phyloP scores from a whole-genome alignment of 768 basidiomycete species.

The Ramaria sp. region DNA sequence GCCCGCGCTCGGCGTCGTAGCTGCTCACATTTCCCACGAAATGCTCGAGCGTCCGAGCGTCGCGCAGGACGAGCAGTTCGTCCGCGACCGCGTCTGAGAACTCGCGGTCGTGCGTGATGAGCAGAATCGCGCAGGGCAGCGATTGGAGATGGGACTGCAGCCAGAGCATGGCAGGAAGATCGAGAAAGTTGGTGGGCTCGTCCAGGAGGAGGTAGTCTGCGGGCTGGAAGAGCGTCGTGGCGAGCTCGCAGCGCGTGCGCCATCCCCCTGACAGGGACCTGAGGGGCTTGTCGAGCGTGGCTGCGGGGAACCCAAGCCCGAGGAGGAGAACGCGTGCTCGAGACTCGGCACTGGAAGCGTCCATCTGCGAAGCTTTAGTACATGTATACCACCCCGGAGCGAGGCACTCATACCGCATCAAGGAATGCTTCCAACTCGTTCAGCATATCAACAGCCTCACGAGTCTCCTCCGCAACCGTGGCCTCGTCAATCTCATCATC shows the following conservation, averaged over 20 bases:
- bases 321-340: conserved; percentile 38
- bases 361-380: conserved; percentile 12
- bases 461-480: not conserved
- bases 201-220: conserved; percentile 50
- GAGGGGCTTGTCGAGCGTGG: conserved; percentile 26
- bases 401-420: conserved; percentile 15
- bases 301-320: conserved; percentile 47
- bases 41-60: conserved; percentile 34
- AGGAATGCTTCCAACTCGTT: conserved; percentile 17
- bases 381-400: too few relatives aligned
- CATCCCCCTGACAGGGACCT: conserved; percentile 51
- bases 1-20: conserved; percentile 35
- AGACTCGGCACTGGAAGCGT: conserved; percentile 17
- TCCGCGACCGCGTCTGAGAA: conserved; percentile 51
- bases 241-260: conserved; percentile 49
- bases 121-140: conserved; percentile 29
- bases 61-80: conserved; percentile 49
- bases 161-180: conserved; percentile 42
- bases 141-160: conserved; percentile 38
- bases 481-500: not conserved
- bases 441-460: conserved; percentile 16
- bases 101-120: conserved; percentile 56
- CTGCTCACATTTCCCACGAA: conserved; percentile 46
- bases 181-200: conserved; percentile 36
- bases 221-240: conserved; percentile 43